These are phyloP conservation scores for Fusarium sp. DNA, from an alignment of 2,329 filamentous ascomycete species.

Conservation along the genomic window DNA sequence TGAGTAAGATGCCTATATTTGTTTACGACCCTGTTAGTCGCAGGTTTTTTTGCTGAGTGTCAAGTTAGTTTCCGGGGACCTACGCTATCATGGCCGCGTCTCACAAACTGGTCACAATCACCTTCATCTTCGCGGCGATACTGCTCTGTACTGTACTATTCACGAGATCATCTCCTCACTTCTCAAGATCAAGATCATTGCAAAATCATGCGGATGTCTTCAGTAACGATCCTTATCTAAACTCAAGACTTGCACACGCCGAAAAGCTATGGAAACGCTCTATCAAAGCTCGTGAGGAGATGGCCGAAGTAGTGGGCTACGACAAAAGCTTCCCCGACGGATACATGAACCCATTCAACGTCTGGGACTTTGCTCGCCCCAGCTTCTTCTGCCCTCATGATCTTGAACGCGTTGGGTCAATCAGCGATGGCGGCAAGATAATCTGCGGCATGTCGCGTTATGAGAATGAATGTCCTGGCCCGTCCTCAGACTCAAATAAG, in stretches of 20 bases:
- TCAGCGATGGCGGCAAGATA: background rate
- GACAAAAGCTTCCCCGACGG: background rate
- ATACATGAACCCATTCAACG: background rate
- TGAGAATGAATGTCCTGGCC: background rate
- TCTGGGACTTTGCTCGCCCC: conserved; percentile 2
- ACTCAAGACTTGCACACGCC: background rate
- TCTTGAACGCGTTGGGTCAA: background rate
- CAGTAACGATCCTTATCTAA: background rate
- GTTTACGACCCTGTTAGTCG: background rate
- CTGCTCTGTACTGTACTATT: background rate
- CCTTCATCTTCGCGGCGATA: background rate
- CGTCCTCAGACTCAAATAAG: background rate
- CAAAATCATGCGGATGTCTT: background rate
- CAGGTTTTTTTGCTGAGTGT: background rate
- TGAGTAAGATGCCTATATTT: background rate
- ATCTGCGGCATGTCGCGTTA: conserved; percentile 2
- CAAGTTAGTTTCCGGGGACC: background rate
- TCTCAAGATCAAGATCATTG: fast-evolving
- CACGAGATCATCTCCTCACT: background rate
- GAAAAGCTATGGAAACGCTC: background rate
- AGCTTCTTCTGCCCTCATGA: background rate
- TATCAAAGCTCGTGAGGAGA: background rate
- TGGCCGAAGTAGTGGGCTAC: background rate
- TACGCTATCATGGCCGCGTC: background rate
- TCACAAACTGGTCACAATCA: background rate